These are phyloP conservation scores for Pseudogymnoascus sp. DNA, from an alignment of 2,329 filamentous ascomycete species.

Conservation along the genomic window DNA sequence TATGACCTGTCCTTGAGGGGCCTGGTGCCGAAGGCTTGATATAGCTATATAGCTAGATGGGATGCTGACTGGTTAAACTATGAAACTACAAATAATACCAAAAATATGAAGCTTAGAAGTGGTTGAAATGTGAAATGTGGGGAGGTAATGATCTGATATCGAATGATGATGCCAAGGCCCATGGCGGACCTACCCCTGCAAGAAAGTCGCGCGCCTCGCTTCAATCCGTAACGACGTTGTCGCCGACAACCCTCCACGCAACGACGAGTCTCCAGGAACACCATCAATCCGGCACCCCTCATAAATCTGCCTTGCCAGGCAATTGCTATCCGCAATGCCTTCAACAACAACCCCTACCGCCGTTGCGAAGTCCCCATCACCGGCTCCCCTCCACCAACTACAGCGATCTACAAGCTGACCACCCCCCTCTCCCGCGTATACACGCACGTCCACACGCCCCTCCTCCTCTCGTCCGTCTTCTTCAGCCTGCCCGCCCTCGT, in stretches of 20 bases:
- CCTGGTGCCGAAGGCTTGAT: slow-evolving; percentile 48
- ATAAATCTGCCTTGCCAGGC: not conserved
- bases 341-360: not conserved
- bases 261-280: not conserved
- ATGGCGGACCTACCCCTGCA: not conserved
- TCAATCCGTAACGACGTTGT: not conserved
- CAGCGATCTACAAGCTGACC: slow-evolving; percentile 7
- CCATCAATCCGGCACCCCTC: not conserved
- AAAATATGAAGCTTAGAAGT: not conserved
- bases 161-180: slow-evolving; percentile 3
- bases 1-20: slow-evolving; percentile 89
- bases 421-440: slow-evolving; percentile 40
- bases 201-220: slow-evolving; percentile 2
- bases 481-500: slow-evolving; percentile 61
- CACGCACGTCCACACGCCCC: slow-evolving; percentile 58
- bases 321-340: not conserved
- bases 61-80: not conserved
- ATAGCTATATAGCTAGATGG: not conserved
- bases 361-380: not conserved
- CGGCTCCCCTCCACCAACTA: not conserved
- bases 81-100: not conserved
- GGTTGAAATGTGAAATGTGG: not conserved
- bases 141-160: not conserved
- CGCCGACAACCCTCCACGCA: not conserved
- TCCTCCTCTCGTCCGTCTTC: slow-evolving; percentile 58